These are phyloP conservation scores for Stromatinia cepivora DNA, from an alignment of 2,329 filamentous ascomycete genomes.

Conservation along the genomic window DNA sequence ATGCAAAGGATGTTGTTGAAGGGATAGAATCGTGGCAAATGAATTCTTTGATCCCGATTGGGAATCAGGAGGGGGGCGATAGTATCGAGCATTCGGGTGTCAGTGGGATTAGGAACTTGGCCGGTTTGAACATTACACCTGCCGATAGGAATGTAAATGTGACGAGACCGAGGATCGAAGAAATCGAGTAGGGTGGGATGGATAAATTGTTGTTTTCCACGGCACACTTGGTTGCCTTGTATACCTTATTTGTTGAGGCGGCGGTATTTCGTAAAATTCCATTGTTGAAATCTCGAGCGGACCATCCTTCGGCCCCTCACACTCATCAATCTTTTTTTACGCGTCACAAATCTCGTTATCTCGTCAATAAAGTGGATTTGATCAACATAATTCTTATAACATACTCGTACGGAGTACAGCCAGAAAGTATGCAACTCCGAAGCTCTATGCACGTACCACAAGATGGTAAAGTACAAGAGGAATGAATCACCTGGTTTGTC, in stretches of 20 bases:
- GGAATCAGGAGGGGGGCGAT: slow-evolving; percentile 12
- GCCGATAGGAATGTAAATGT: slow-evolving; percentile 22
- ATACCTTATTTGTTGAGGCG: neutral
- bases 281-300: neutral
- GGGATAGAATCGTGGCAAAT: slow-evolving; percentile 63
- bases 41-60: slow-evolving; percentile 42
- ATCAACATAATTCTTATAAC: neutral
- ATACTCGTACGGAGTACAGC: too few species aligned
- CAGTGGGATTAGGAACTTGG: slow-evolving; percentile 43
- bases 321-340: neutral
- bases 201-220: neutral
- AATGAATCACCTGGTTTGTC: too few species aligned
- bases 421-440: too few species aligned
- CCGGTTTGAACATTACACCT: slow-evolving; percentile 48
- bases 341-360: neutral
- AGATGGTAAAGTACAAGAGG: too few species aligned
- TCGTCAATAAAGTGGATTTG: neutral
- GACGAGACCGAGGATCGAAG: slow-evolving; percentile 54
- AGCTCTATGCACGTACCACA: too few species aligned
- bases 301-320: neutral
- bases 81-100: slow-evolving; percentile 25
- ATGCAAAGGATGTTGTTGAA: slow-evolving; percentile 67
- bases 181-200: slow-evolving; percentile 53
- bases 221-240: neutral
- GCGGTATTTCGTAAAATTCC: too few species aligned